Evolutionary conservation across 2,329 filamentous ascomycete genomes (phyloP), one percentile per base, ranked within the genome.

Genomic region (Cercospora sp.): DNA sequence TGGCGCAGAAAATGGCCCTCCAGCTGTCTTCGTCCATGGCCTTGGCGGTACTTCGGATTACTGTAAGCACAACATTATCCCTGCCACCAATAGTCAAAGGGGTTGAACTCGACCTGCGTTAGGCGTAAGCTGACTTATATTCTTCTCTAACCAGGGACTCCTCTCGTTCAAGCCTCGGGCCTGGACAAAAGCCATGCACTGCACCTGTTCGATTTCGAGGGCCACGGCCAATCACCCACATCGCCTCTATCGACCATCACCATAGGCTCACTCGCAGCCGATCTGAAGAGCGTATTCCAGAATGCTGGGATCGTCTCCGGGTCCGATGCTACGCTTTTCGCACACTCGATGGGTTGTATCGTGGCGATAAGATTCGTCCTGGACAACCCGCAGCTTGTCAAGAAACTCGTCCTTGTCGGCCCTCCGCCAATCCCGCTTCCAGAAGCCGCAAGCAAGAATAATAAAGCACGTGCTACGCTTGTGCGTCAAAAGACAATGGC

Each of bases 181-280:
- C 70, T 77, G 72, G 45, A 67, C 16, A 55, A 62, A 1, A 61
- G 68, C 18, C 71, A 73, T 59, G 66, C 70, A 8, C 64, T 66
- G 60, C 58, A 72, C 67, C 73, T 86, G 0, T 82, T 83, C 66
- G 86, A 88, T 69, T 77, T 88, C 2, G 86, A 88, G 75, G 86
- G 86, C 2, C 85, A 87, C 68, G 86, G 86, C 0, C 77, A 84
- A 6, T 85, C 84, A 1, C 85, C 85, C 0, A 86, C 85, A 0
- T 81, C 80, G 8, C 81, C 85, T 0, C 75, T 80, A 2, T 82
- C 78, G 60, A 71, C 70, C 2, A 63, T 85, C 10, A 81, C 77
- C 5, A 81, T 88, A 42, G 72, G 75, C 0, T 83, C 80, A 0
- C 81, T 84, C 53, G 81, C 82, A 0, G 63, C 75, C 4, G 77